phyloP scores from a whole-genome alignment of 331 rosid genomes.

The Spiraea crenata region DNA sequence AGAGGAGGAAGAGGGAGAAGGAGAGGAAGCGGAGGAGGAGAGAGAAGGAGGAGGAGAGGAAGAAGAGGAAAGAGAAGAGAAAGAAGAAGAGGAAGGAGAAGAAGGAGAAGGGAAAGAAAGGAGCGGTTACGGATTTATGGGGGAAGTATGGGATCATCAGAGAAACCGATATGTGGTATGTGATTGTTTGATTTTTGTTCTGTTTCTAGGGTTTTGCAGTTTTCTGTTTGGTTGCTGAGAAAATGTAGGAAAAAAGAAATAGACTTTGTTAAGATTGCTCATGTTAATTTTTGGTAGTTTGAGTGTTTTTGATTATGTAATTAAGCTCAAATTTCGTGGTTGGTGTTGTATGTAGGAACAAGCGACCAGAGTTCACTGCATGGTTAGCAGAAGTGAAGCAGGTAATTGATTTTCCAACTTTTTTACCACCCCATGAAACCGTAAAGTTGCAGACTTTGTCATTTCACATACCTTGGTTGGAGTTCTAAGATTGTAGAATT shows the following conservation, averaged over 20 bases:
- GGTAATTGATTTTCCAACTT: slow-evolving; percentile 41
- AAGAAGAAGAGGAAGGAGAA: slow-evolving; percentile 49
- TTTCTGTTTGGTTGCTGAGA: slow-evolving; percentile 26
- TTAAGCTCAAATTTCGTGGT: slow-evolving; percentile 5
- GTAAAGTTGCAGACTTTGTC: neutral
- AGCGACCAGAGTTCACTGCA: slow-evolving; percentile 96
- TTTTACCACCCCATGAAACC: slow-evolving; percentile 14
- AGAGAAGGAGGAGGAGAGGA: slow-evolving; percentile 31
- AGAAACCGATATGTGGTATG: slow-evolving; percentile 98
- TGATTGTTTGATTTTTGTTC: neutral
- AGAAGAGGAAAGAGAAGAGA: slow-evolving; percentile 37
- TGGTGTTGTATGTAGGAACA: slow-evolving; percentile 58
- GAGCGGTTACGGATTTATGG: slow-evolving; percentile 88
- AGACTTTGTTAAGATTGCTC: neutral
- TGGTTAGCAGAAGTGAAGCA: slow-evolving; percentile 91
- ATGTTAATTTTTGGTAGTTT: neutral
- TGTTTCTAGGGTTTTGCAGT: neutral
- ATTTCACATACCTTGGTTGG: neutral
- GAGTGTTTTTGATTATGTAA: neutral
- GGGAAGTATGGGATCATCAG: slow-evolving; percentile 83
- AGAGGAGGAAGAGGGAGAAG: slow-evolving; percentile 30
- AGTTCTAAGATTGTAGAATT: neutral
- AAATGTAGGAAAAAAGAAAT: neutral
- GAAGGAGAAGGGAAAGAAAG: slow-evolving; percentile 71
- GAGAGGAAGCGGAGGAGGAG: slow-evolving; percentile 33